Percentiles rank a stretch among this genome's conserved stretches.
These are phyloP conservation scores for Phalaenopsis hybrid DNA, from an alignment of 116 monocot genomes.

Conservation along the genomic window DNA sequence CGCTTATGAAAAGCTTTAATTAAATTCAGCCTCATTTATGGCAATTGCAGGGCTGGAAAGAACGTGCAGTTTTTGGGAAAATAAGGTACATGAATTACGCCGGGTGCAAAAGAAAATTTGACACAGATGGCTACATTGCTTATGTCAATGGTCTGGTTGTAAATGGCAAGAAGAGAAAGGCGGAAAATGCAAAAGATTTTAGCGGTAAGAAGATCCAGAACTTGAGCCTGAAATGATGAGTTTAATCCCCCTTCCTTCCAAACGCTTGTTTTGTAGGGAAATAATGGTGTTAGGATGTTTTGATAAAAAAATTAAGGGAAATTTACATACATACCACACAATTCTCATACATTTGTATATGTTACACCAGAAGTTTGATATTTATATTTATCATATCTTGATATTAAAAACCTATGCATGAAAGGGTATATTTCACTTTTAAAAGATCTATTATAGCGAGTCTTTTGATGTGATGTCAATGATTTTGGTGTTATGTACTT, in stretches of 20 bases:
- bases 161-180: conserved; percentile 65
- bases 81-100: conserved; percentile 97
- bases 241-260: background rate
- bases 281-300: background rate
- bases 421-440: too few species aligned
- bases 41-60: conserved; percentile 80
- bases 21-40: background rate
- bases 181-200: conserved; percentile 10
- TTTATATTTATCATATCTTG: too few species aligned
- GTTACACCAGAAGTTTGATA: too few species aligned
- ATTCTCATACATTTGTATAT: too few species aligned
- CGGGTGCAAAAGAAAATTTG: conserved; percentile 95
- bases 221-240: background rate
- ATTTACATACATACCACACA: too few species aligned
- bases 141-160: conserved; percentile 48
- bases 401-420: too few species aligned
- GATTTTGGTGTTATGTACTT: too few species aligned
- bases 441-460: too few species aligned
- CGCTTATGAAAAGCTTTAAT: background rate
- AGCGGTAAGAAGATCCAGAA: conserved; percentile 4
- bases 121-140: conserved; percentile 81
- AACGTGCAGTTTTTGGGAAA: conserved; percentile 90
- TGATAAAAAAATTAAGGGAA: background rate
- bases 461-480: too few species aligned
- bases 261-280: too few species aligned